Percentiles rank a stretch among this genome's conserved stretches.
These are phyloP conservation scores for Didymella lethalis DNA, from an alignment of 2,329 filamentous ascomycete species.

Conservation along the genomic window DNA sequence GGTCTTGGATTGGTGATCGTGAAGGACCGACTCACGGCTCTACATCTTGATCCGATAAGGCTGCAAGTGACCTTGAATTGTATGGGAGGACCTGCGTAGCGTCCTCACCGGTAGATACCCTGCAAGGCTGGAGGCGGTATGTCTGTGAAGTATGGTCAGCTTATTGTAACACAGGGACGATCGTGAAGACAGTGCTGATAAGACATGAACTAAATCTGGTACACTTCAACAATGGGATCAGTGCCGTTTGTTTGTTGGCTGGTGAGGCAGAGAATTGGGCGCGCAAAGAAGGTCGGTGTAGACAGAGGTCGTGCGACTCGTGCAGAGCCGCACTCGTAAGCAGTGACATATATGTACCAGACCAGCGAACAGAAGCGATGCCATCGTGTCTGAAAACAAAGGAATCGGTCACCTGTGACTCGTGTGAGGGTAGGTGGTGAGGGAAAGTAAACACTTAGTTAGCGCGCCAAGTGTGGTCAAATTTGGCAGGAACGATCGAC, in stretches of 20 bases:
- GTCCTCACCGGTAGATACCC: constrained; percentile 15
- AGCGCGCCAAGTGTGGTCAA: not conserved
- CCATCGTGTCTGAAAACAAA: not conserved
- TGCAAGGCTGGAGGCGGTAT: constrained; percentile 21
- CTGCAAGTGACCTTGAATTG: not conserved
- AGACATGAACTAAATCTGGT: not conserved
- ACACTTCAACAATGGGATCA: not conserved
- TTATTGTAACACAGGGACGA: constrained; percentile 18
- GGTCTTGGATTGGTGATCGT: constrained; percentile 2
- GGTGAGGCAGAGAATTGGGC: not conserved
- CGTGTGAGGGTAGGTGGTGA: not conserved
- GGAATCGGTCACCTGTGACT: not conserved
- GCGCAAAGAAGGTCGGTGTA: constrained; percentile 20
- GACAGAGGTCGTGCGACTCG: constrained; percentile 12
- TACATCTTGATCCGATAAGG: constrained; percentile 13
- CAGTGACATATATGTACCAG: constrained; percentile 13
- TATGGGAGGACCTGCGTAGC: not conserved
- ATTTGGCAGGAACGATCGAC: not conserved
- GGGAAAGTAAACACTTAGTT: constrained; percentile 4
- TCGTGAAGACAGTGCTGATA: constrained; percentile 4
- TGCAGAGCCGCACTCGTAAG: constrained; percentile 19
- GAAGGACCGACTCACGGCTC: constrained; percentile 5
- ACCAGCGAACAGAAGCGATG: constrained; percentile 6
- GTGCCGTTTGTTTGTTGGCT: not conserved
- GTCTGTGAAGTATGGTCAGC: constrained; percentile 16